Base-by-base conservation (phyloP, 139 green algal genomes). In the Astrephomene gubernaculifera region DNA sequence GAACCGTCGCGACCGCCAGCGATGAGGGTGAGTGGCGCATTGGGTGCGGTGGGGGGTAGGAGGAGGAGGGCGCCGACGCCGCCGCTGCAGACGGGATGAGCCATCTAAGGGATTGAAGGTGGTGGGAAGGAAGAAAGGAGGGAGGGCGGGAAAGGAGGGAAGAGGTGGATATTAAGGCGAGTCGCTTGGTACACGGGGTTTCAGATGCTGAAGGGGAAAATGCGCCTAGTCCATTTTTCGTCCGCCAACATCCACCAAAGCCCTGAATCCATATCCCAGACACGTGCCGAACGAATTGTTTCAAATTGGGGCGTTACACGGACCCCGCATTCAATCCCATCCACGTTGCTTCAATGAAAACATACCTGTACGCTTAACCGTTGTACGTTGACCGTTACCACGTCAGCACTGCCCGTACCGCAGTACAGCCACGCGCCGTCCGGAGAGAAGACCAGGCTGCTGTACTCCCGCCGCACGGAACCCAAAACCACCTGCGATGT, bases 321-420 rank as follows among this genome's bases (percentile, higher is more conserved):
- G n/a, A n/a, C n/a, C n/a, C n/a, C n/a, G n/a, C n/a, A n/a, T n/a
- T n/a, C n/a, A n/a, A n/a, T n/a, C n/a, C n/a, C n/a, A n/a, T n/a
- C n/a, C n/a, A n/a, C n/a, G n/a, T n/a, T n/a, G n/a, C n/a, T n/a
- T n/a, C n/a, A n/a, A n/a, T n/a, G n/a, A n/a, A n/a, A n/a, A 35
- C 68, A 0, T 41, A 94, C 88, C 88, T 95, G 92, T 71, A 95
- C 84, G 17, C 85, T 76, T 8, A 31, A 41, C 17, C 92, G 79
- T 49, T 86, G 61, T n/a, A 93, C 90, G 64, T 95, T 95, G 82
- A 95, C 52, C 19, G 88, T 91, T 12, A 93, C 74, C 31, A 94
- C 82, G 71, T 95, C 92, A 0, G 87, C 89, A 29, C 68, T 90
- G 6, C 75, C 64, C 12, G 92, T 93, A 43, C 92, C 92, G 35